Conservation (phyloP, 495 filamentous ascomycete genomes). For the Neurospora africana region DNA sequence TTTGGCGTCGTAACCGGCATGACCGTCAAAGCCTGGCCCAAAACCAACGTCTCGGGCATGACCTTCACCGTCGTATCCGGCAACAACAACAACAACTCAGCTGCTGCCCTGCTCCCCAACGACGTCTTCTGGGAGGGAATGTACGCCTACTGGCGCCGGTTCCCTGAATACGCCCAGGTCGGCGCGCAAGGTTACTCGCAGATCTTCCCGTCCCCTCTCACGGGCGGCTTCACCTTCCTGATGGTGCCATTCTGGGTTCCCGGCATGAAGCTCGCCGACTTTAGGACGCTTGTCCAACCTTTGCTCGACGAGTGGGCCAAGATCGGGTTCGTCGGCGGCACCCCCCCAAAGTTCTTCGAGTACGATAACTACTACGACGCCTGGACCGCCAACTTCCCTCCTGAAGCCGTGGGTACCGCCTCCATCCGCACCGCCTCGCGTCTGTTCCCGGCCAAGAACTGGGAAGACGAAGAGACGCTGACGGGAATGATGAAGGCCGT, state of each 20-base stretch:
- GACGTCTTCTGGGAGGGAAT: slow-evolving; percentile 42
- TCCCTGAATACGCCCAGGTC: slow-evolving; percentile 31
- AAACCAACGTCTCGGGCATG: slow-evolving; percentile 25
- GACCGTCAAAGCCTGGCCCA: slow-evolving; percentile 35
- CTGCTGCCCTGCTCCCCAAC: slow-evolving; percentile 26
- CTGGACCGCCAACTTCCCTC: slow-evolving; percentile 12
- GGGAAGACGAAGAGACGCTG: slow-evolving; percentile 21
- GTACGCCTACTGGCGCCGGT: slow-evolving; percentile 33
- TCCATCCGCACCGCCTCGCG: slow-evolving; percentile 29
- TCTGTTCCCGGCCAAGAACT: slow-evolving; percentile 22
- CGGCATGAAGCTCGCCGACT: slow-evolving; percentile 10
- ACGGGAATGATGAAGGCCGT: slow-evolving; percentile 13
- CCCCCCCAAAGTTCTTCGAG: slow-evolving; percentile 11
- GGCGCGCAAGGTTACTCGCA: slow-evolving; percentile 42
- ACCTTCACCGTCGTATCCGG: slow-evolving; percentile 28
- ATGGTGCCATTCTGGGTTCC: slow-evolving; percentile 16
- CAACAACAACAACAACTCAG: slow-evolving; percentile 9
- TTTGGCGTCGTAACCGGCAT: slow-evolving; percentile 43
- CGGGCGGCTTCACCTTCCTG: slow-evolving; percentile 5
- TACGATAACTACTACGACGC: slow-evolving; percentile 11
- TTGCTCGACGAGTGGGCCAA: slow-evolving; percentile 28
- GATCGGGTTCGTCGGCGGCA: slow-evolving; percentile 12
- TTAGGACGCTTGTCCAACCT: slow-evolving; percentile 23
- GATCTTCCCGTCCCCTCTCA: slow-evolving; percentile 5
- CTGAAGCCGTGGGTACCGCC: slow-evolving; percentile 8